These are phyloP conservation scores for Aspergillus quadrilineatus DNA, from an alignment of 2,329 filamentous ascomycete genomes.

Conservation along the genomic window DNA sequence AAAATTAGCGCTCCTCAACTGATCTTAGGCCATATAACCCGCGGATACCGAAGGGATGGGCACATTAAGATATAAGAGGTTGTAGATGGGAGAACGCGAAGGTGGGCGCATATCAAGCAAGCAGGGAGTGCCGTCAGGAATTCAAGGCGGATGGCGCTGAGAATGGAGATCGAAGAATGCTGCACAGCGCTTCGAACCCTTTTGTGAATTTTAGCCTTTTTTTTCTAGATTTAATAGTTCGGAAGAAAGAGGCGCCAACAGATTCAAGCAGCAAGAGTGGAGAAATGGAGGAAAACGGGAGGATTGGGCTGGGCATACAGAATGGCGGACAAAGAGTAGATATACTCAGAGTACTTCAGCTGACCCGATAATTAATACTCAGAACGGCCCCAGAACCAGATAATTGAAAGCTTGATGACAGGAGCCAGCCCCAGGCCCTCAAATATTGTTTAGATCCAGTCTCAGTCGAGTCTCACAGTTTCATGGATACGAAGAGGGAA, in stretches of 20 bases:
- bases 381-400: background rate
- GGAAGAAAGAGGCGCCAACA: slow-evolving; percentile 7
- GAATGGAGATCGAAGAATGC: slow-evolving; percentile 26
- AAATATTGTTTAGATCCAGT: background rate
- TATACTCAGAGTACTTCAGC: too few species aligned
- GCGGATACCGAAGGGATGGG: background rate
- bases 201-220: slow-evolving; percentile 6
- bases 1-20: background rate
- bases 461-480: slow-evolving; percentile 1
- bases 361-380: background rate
- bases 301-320: background rate
- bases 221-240: slow-evolving; percentile 10
- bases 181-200: slow-evolving; percentile 9
- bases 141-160: slow-evolving; percentile 8
- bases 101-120: slow-evolving; percentile 22
- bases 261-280: slow-evolving; percentile 4
- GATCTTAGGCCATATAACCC: slow-evolving; percentile 12
- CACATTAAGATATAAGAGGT: slow-evolving; percentile 16
- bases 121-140: slow-evolving; percentile 9
- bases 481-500: slow-evolving; percentile 2
- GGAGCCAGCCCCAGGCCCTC: slow-evolving; percentile 3
- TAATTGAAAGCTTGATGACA: background rate
- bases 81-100: slow-evolving; percentile 7
- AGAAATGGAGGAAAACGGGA: background rate
- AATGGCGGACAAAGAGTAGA: background rate